These are phyloP conservation scores for Yamadazyma siamensis DNA, from an alignment of 1,139 yeast genomes.

Conservation along the genomic window DNA sequence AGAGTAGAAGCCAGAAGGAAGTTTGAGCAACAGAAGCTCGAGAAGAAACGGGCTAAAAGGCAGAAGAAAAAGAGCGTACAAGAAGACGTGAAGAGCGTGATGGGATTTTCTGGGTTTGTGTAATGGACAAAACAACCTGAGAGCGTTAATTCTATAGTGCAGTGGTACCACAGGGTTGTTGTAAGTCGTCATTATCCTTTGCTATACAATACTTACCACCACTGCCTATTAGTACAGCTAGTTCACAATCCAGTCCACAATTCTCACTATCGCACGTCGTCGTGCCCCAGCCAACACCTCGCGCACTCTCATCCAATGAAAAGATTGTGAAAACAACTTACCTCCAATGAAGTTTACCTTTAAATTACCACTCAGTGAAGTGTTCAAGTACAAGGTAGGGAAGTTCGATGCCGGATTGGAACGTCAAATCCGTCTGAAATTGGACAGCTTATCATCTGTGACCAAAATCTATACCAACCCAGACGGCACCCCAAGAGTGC, in stretches of 20 bases:
- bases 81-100: conserved; percentile 29
- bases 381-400: conserved; percentile 36
- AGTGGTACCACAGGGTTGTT: no score
- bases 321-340: conserved; percentile 15
- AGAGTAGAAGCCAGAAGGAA: conserved; percentile 41
- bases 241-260: background rate
- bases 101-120: conserved; percentile 52
- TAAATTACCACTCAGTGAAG: conserved; percentile 39
- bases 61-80: conserved; percentile 17
- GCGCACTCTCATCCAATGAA: conserved; percentile 18
- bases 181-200: no score
- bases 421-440: conserved; percentile 40
- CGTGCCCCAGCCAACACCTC: conserved; percentile 2
- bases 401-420: conserved; percentile 43
- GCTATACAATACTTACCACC: no score
- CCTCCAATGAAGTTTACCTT: conserved; percentile 39
- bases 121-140: no score
- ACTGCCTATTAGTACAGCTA: background rate
- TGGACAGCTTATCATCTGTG: conserved; percentile 51
- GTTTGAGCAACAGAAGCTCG: conserved; percentile 30
- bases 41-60: conserved; percentile 26
- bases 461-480: conserved; percentile 67
- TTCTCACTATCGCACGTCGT: no score
- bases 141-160: no score
- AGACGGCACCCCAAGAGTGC: conserved; percentile 74